phyloP scores from a whole-genome alignment of 2,329 filamentous ascomycete species.

The Lasiodiplodia sp. region DNA sequence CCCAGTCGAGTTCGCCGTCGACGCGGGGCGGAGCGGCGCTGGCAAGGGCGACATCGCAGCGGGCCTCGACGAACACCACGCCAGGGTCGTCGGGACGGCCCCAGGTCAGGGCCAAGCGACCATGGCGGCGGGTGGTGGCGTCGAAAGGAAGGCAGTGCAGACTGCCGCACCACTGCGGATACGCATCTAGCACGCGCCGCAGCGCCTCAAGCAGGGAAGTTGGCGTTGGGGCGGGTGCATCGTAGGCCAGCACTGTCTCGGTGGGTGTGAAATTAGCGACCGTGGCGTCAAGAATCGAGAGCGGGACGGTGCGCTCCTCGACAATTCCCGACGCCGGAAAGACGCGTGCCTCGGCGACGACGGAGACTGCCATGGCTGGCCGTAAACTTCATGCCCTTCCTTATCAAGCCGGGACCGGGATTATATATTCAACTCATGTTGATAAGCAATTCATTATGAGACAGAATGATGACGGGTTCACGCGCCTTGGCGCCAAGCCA shows the following conservation, averaged over 20 bases:
- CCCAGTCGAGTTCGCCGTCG: too few relatives aligned
- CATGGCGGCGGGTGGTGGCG: background rate
- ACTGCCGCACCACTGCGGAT: slow-evolving; percentile 22
- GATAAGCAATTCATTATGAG: too few relatives aligned
- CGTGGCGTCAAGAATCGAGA: slow-evolving; percentile 36
- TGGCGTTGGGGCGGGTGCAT: background rate
- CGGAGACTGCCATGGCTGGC: background rate
- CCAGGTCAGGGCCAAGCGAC: too few relatives aligned
- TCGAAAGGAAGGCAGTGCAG: slow-evolving; percentile 13
- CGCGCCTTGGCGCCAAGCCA: too few relatives aligned
- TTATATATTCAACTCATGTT: too few relatives aligned
- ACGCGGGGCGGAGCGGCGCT: too few relatives aligned
- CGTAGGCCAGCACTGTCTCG: slow-evolving; percentile 20
- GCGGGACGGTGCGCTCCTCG: background rate
- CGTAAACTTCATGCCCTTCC: too few relatives aligned
- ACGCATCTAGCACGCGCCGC: slow-evolving; percentile 7
- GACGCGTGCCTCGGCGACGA: background rate
- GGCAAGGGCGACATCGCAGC: too few relatives aligned
- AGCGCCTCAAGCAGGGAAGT: background rate
- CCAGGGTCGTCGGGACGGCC: too few relatives aligned
- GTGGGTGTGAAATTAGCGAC: slow-evolving; percentile 22
- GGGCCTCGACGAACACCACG: too few relatives aligned
- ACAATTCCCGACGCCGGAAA: background rate
- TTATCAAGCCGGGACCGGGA: too few relatives aligned
- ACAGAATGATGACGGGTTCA: too few relatives aligned